phyloP scores from a whole-genome alignment of 768 basidiomycete species.

The Gloeopeniophorella convolvens region DNA sequence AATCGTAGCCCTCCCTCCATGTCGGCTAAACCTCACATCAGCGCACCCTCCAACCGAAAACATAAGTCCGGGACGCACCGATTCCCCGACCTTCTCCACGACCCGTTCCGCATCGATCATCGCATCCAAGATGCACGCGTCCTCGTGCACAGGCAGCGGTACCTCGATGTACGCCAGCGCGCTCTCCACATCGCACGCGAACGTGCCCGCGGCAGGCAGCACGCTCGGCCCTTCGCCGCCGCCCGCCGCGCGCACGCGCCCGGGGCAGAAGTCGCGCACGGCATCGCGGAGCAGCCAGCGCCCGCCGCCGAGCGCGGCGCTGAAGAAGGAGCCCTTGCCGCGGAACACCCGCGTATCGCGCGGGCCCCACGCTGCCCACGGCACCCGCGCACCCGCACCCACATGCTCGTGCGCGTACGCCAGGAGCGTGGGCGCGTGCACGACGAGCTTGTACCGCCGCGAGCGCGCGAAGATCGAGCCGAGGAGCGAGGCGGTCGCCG shows the following conservation, averaged over 20 bases:
- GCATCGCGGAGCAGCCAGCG: not conserved
- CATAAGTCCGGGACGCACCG: no score
- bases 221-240: not conserved
- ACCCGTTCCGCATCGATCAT: constrained; percentile 4
- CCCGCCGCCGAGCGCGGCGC: not conserved
- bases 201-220: not conserved
- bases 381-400: not conserved
- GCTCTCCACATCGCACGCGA: not conserved
- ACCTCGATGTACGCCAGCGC: not conserved
- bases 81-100: no score
- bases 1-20: no score
- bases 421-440: not conserved
- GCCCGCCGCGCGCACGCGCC: not conserved
- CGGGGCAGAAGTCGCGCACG: constrained; percentile 4
- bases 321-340: not conserved
- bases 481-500: not conserved
- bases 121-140: not conserved
- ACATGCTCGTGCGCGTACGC: not conserved
- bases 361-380: constrained; percentile 1
- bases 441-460: not conserved
- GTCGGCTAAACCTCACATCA: no score
- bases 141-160: not conserved
- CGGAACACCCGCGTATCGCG: not conserved
- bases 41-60: no score
- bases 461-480: not conserved